Evolutionary conservation across 148 eudicot species (phyloP).

Genomic region (Dysphania ambrosioides): DNA sequence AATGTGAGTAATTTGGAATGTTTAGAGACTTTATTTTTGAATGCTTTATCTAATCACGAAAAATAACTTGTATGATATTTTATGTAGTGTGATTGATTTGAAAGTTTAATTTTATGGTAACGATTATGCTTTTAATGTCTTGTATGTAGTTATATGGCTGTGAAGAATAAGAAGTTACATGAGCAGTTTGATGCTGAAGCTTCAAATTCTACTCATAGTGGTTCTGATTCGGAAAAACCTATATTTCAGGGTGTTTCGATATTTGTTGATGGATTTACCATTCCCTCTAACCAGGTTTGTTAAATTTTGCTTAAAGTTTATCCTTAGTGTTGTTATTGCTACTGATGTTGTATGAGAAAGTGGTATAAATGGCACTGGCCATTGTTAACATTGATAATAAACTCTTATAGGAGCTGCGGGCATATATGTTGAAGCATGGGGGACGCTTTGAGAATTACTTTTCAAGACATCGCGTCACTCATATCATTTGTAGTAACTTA

Average conservation of each 20-base stretch:
- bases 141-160: conserved; percentile 82
- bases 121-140: conserved; percentile 9
- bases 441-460: conserved; percentile 91
- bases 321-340: not conserved
- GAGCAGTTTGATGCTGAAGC: conserved; percentile 88
- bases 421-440: conserved; percentile 83
- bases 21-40: not conserved
- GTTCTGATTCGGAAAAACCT: conserved; percentile 43
- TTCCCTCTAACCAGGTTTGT: conserved; percentile 87
- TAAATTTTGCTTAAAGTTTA: not conserved
- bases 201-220: conserved; percentile 56
- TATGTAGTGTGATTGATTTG: not conserved
- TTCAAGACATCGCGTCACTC: conserved; percentile 84
- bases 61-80: not conserved
- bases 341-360: not conserved
- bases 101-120: conserved; percentile 2
- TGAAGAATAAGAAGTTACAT: conserved; percentile 81
- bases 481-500: conserved; percentile 90
- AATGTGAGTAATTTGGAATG: not conserved
- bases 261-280: conserved; percentile 92
- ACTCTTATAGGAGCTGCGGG: conserved; percentile 62
- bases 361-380: not conserved
- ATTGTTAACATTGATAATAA: conserved; percentile 1
- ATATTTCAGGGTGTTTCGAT: conserved; percentile 81
- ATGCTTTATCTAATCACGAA: not conserved